Conservation (phyloP, 192 early-diverging fungal genomes). For the Podila clonocystis region DNA sequence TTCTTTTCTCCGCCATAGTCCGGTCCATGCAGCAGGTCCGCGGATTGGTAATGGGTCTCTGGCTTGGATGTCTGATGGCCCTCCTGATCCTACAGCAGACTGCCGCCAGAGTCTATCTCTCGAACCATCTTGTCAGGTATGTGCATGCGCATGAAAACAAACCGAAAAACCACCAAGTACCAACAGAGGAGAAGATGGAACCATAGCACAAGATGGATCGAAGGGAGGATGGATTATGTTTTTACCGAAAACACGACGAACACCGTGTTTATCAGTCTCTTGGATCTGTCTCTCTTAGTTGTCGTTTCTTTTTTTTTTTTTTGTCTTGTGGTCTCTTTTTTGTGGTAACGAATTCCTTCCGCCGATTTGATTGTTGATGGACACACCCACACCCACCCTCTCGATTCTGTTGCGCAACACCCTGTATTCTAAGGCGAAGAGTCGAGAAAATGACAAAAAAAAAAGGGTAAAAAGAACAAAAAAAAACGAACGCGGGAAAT, state of each 20-base stretch:
- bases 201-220: too few species aligned
- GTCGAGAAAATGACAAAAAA: neutral
- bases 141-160: neutral
- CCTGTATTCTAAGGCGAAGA: neutral
- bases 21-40: constrained; percentile 46
- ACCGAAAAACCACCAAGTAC: too few species aligned
- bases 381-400: neutral
- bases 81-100: constrained; percentile 36
- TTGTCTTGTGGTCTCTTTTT: too few species aligned
- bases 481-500: neutral
- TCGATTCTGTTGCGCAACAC: neutral
- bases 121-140: constrained; percentile 14
- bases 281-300: too few species aligned
- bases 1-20: constrained; percentile 7
- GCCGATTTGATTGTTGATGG: too few species aligned
- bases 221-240: too few species aligned
- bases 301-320: too few species aligned
- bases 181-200: too few species aligned
- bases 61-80: constrained; percentile 35
- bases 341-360: too few species aligned
- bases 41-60: constrained; percentile 44
- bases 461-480: neutral
- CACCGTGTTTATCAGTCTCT: too few species aligned
- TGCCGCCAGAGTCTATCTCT: constrained; percentile 19
- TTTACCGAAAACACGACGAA: too few species aligned